Evolutionary conservation across 345 rosid species (phyloP), one percentile per base, ranked within the genome.

Genomic region (Triadica sebifera): DNA sequence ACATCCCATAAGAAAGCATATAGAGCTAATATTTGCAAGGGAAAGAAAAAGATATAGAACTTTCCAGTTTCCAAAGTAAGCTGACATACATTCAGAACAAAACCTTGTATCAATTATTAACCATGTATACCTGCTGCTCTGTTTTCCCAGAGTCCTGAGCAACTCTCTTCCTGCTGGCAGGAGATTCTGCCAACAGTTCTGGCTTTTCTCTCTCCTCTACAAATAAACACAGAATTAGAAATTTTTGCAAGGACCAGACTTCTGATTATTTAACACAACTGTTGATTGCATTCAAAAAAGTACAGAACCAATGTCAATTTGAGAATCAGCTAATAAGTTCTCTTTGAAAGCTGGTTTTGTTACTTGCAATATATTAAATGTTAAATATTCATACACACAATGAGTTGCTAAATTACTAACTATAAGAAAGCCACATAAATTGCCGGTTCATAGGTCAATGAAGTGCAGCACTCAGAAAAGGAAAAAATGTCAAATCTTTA

Each of bases 151-250:
- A 93, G 49, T 84, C 97, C 77, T 90, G 84, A 39, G 98, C 96
- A 41, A 95, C 66, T 83, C 94, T 89, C 88, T 84, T 93, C 72
- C 99, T 89, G 84, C 94, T 87, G 43, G 68, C 71, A 70, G 86
- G 94, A 51, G 97, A 95, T 85, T 93, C 96, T 12, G 98, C 96
- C 79, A 95, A 85, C 82, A 93, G 75, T 81, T 95, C 98, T 17
- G 99, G 99, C 79, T 83, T 85, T 87, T 93, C 97, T 77, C 96
- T 89, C 82, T 94, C 98, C 92, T 94, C 98, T 94, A 83, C 69
- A 59, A 81, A 75, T 34, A 64, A 55, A 75, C 43, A n/a, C 57
- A 43, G 10, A 58, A 67, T 43, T 41, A 72, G 68, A 78, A 70
- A 12, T 41, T 43, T 69, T 63, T 38, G 20, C 45, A 58, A 52